These are phyloP conservation scores for Elaeis guineensis DNA, from an alignment of 176 grass and related monocot species.

Conservation along the genomic window DNA sequence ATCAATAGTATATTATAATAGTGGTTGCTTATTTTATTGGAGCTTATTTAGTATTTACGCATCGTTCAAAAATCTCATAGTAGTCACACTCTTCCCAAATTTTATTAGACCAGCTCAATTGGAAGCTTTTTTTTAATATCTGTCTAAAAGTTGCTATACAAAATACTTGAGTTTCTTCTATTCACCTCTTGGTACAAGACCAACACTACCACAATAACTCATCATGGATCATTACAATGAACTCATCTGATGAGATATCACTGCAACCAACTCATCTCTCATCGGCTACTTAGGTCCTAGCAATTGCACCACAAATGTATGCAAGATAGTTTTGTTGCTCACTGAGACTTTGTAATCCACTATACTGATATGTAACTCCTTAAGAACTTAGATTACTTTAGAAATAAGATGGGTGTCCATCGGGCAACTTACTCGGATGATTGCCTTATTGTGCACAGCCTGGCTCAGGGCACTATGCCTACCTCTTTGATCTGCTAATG, in stretches of 20 bases:
- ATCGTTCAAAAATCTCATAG: background rate
- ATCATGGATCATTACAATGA: background rate
- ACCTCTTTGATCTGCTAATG: background rate
- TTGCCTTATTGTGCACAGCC: background rate
- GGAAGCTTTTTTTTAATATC: background rate
- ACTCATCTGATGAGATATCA: background rate
- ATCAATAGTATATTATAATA: background rate
- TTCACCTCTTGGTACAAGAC: background rate
- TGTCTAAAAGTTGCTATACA: background rate
- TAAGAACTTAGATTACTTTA: slow-evolving; percentile 2
- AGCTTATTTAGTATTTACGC: background rate
- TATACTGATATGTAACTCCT: slow-evolving; percentile 1
- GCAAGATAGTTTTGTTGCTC: background rate
- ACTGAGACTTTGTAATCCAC: slow-evolving; percentile 7
- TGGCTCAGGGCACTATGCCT: background rate
- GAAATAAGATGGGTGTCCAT: slow-evolving; percentile 1
- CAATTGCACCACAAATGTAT: slow-evolving; percentile 7
- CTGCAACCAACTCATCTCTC: slow-evolving; percentile 8
- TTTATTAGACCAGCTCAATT: background rate
- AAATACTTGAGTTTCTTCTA: accelerated
- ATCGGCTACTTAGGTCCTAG: background rate
- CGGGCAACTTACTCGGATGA: background rate
- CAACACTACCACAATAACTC: no score
- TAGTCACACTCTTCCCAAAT: background rate
- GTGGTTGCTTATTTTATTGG: background rate